A percentile compares a stretch with the other conserved stretches of the same genome.
Conservation (phyloP, 805 yeast genomes). For the Wickerhamia fluorescens region DNA sequence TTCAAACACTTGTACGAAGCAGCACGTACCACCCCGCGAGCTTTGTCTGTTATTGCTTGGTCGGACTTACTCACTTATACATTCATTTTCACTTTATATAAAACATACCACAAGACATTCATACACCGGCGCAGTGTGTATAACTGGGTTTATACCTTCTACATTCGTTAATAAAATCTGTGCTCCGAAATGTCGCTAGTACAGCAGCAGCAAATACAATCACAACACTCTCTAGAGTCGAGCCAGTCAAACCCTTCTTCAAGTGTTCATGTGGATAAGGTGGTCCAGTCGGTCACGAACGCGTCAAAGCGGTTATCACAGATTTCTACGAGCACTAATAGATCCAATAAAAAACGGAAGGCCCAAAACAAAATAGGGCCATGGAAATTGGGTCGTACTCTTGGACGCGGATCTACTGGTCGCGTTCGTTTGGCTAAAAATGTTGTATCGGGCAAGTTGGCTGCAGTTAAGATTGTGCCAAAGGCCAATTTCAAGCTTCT, state of each 20-base stretch:
- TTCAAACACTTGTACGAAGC: too few relatives aligned
- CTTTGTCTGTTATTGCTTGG: too few relatives aligned
- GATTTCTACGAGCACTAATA: conserved; percentile 36
- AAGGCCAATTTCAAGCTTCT: conserved; percentile 58
- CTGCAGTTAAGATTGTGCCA: conserved; percentile 95
- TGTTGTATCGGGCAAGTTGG: conserved; percentile 74
- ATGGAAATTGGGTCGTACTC: conserved; percentile 91
- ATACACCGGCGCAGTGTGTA: too few relatives aligned
- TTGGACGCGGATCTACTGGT: conserved; percentile 96
- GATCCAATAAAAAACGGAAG: conserved; percentile 35
- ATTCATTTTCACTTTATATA: too few relatives aligned
- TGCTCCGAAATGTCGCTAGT: too few relatives aligned
- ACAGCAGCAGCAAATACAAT: conserved; percentile 8
- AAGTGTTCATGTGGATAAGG: conserved; percentile 25
- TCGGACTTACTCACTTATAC: too few relatives aligned
- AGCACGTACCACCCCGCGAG: too few relatives aligned
- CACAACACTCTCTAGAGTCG: conserved; percentile 20
- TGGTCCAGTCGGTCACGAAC: conserved; percentile 39
- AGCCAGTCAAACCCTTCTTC: conserved; percentile 9
- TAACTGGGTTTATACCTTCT: conserved; percentile 42
- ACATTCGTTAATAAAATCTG: too few relatives aligned
- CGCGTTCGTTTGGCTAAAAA: conserved; percentile 90
- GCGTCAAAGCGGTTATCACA: conserved; percentile 47
- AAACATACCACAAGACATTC: too few relatives aligned
- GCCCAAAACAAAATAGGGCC: conserved; percentile 74